Evolutionary conservation across 768 basidiomycete genomes (phyloP).

Genomic region (Myochromella boudieri): DNA sequence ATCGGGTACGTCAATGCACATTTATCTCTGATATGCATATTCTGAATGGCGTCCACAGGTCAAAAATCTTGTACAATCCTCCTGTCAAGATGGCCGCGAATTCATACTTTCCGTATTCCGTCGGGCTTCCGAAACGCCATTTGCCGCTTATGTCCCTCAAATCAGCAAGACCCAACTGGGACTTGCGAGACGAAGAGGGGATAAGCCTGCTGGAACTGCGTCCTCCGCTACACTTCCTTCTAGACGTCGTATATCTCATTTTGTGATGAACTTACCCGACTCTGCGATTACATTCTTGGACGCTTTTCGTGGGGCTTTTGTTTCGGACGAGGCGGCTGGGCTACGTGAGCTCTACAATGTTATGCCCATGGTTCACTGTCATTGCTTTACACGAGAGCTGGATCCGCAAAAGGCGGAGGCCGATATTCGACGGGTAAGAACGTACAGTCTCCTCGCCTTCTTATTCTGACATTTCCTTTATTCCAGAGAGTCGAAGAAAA

Average conservation of each 20-base stretch:
- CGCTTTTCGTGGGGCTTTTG: slow-evolving; percentile 78
- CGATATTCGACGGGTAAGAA: slow-evolving; percentile 80
- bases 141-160: slow-evolving; percentile 54
- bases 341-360: slow-evolving; percentile 48
- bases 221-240: slow-evolving; percentile 16
- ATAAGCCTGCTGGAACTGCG: slow-evolving; percentile 15
- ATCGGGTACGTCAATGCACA: slow-evolving; percentile 75
- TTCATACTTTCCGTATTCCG: slow-evolving; percentile 70
- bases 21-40: background rate
- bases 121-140: slow-evolving; percentile 61
- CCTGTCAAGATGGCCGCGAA: slow-evolving; percentile 81
- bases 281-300: slow-evolving; percentile 88
- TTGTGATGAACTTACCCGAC: slow-evolving; percentile 98
- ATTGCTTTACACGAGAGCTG: slow-evolving; percentile 91
- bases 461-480: slow-evolving; percentile 15
- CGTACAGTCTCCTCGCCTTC: slow-evolving; percentile 2
- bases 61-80: slow-evolving; percentile 61
- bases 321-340: slow-evolving; percentile 31
- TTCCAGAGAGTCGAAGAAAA: slow-evolving; percentile 69
- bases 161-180: slow-evolving; percentile 45
- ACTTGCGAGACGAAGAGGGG: slow-evolving; percentile 36
- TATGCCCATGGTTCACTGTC: slow-evolving; percentile 93
- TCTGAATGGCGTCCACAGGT: slow-evolving; percentile 49
- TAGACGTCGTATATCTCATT: slow-evolving; percentile 71
- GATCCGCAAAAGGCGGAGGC: slow-evolving; percentile 63